These are phyloP conservation scores for Metschnikowia colocasiae DNA, from an alignment of 805 yeast species.

Conservation along the genomic window DNA sequence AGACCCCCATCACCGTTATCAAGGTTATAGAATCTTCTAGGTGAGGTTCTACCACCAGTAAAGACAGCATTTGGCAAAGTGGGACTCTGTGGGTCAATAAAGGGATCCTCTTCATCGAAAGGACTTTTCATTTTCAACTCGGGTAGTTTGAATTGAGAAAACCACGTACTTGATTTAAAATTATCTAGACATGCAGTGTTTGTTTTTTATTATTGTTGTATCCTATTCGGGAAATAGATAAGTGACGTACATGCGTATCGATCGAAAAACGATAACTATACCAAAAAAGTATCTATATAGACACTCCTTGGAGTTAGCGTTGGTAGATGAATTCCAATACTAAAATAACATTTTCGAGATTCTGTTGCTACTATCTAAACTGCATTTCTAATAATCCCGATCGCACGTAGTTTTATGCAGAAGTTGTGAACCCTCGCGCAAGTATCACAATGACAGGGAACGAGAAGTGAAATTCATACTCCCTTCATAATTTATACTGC, in stretches of 20 bases:
- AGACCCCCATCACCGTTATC: slow-evolving; percentile 19
- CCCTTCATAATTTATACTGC: not conserved
- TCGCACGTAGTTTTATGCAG: not conserved
- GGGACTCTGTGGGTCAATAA: slow-evolving; percentile 30
- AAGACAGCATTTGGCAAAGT: slow-evolving; percentile 38
- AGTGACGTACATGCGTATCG: not conserved
- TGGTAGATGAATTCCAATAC: too few relatives aligned
- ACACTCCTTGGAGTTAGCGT: not conserved
- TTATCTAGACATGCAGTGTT: not conserved
- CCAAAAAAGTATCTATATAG: not conserved
- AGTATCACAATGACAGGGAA: not conserved
- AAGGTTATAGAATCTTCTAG: slow-evolving; percentile 32
- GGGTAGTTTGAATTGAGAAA: slow-evolving; percentile 3
- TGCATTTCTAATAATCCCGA: not conserved
- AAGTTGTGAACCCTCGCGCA: not conserved
- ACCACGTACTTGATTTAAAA: not conserved
- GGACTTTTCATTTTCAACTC: slow-evolving; percentile 28
- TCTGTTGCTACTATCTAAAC: not conserved
- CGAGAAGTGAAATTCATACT: not conserved
- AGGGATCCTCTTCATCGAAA: slow-evolving; percentile 32
- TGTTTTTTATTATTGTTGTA: slow-evolving; percentile 17
- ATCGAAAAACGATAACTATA: not conserved
- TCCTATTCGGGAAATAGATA: slow-evolving; percentile 19
- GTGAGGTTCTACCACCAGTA: slow-evolving; percentile 35
- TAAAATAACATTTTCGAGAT: not conserved